Evolutionary conservation across 2,329 filamentous ascomycete genomes (phyloP), one percentile per base, ranked within the genome.

Genomic region (Zasmidium cellare): DNA sequence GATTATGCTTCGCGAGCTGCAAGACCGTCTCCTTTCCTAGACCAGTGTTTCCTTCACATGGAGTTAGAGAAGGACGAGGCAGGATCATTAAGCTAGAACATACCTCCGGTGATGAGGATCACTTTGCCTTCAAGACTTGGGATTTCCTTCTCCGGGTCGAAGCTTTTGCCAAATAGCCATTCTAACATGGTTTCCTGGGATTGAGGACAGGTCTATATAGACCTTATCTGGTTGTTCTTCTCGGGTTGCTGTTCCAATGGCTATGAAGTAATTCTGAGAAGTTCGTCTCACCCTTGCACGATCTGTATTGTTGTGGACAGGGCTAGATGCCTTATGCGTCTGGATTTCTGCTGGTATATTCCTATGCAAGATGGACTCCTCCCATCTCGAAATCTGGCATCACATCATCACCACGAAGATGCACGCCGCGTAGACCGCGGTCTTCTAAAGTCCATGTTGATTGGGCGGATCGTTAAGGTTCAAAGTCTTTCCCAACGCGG

Each of bases 21-120:
- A 72, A 63, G 25, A 81, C 69, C 16, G 77, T 75, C 64, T 79
- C 75, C 58, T 78, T 78, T 46, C 80, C 80, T 7, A 82, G 70
- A 12, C 80, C 80, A 14, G 72, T 69, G 54, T 79, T 82, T 55
- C 78, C 66, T 68, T 22, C 22, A 22, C 3, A 11, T 24, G 47
- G 7, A 31, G 44, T 46, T 51, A 46, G 22, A n/a, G 3, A 14
- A 7, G 28, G 35, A n/a, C 7, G 35, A 14, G n/a, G 16, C 35
- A 46, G 51, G 49, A 35, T 46, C 38, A 41, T 38, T 20, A 1
- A 23, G 19, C 38, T 46, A 14, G 24, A 20, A 55, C 50, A 2
- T 44, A 62, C 63, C 63, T 49, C 67, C 67, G 1, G 67, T 69
- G 38, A 69, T 59, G 28, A 69, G 49, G 20, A 72, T 67, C 22